phyloP scores from a whole-genome alignment of 176 grass and related monocot species.

The Urochloa ruziziensis region DNA sequence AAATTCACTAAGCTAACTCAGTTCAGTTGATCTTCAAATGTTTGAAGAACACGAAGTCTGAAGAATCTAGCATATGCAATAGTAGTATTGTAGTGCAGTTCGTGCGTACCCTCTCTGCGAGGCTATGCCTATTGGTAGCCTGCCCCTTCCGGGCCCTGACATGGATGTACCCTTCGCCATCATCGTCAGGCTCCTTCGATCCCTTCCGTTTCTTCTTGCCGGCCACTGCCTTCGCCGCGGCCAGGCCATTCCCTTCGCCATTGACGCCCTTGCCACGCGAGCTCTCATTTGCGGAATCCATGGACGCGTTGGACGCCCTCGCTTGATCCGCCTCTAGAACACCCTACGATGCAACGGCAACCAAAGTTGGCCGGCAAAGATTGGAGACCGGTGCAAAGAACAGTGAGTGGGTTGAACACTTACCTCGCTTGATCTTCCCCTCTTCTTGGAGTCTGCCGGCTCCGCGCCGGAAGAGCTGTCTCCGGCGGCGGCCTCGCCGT shows the following conservation, averaged over 20 bases:
- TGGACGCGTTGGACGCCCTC: conserved; percentile 17
- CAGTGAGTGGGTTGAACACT: background rate
- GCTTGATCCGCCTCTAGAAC: conserved; percentile 28
- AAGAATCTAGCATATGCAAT: background rate
- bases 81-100: background rate
- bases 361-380: background rate
- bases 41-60: background rate
- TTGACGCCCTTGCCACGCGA: conserved; percentile 22
- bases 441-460: conserved; percentile 39
- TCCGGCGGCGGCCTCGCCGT: background rate
- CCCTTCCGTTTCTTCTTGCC: conserved; percentile 44
- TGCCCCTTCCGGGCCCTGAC: conserved; percentile 73
- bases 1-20: background rate
- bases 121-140: conserved; percentile 76
- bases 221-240: background rate
- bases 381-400: background rate
- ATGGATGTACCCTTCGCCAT: conserved; percentile 37
- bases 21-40: background rate
- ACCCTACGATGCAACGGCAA: background rate
- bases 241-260: conserved; percentile 19
- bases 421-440: conserved; percentile 31
- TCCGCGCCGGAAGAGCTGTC: conserved; percentile 15
- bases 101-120: conserved; percentile 68
- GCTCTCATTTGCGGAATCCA: conserved; percentile 18
- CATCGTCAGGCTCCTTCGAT: conserved; percentile 19